Conservation (phyloP, 2,329 filamentous ascomycete species). For the Shiraia sp. region DNA sequence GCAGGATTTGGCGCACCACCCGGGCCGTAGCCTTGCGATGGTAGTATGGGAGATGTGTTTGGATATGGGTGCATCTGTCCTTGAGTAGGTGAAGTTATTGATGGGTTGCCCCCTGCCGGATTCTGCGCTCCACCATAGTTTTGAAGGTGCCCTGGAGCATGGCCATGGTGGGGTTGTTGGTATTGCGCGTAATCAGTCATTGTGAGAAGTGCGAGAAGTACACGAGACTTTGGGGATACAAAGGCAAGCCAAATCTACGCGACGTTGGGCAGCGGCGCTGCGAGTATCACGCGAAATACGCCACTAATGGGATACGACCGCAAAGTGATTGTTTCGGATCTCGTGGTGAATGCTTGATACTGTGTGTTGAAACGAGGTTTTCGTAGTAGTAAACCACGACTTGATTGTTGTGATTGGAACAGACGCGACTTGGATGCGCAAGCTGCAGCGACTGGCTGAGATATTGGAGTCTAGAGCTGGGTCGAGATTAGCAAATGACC, state of each 20-base stretch:
- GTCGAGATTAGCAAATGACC: conserved; percentile 35
- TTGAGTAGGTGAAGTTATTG: conserved; percentile 72
- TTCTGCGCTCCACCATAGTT: conserved; percentile 44
- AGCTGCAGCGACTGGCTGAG: conserved; percentile 34
- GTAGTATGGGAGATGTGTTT: conserved; percentile 78
- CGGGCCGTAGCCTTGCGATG: conserved; percentile 72
- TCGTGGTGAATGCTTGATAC: conserved; percentile 23
- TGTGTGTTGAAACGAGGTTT: conserved; percentile 20
- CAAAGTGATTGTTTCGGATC: conserved; percentile 16
- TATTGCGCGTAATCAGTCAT: conserved; percentile 56
- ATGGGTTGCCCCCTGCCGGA: conserved; percentile 42
- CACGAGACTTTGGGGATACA: conserved; percentile 26
- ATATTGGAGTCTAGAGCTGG: conserved; percentile 38
- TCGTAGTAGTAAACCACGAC: conserved; percentile 15
- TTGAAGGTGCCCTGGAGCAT: conserved; percentile 47
- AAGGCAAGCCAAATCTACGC: conserved; percentile 28
- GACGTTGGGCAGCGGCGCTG: conserved; percentile 28
- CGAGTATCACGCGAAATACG: conserved; percentile 38
- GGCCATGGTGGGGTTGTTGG: conserved; percentile 51
- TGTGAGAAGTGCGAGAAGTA: conserved; percentile 22
- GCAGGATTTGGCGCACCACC: conserved; percentile 64
- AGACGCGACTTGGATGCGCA: conserved; percentile 30
- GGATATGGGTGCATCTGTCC: conserved; percentile 59
- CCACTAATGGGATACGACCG: conserved; percentile 38
- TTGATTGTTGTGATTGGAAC: conserved; percentile 34